Evolutionary conservation across 164 flowering plant species (phyloP), one percentile per base, ranked within the genome.

Genomic region (Macadamia tetraphylla): DNA sequence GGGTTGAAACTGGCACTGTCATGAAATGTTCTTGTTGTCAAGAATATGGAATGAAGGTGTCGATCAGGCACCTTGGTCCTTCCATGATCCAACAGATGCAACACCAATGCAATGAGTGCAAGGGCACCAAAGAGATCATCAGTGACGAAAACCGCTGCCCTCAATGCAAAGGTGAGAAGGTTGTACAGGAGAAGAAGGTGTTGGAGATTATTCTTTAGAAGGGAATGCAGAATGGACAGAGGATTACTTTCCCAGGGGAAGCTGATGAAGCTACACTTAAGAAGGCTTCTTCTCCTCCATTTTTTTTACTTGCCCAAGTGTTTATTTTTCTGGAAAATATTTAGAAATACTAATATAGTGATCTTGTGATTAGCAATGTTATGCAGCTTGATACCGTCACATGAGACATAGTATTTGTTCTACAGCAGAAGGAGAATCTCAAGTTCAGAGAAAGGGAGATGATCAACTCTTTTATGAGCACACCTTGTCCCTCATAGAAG

Each of bases 81-180:
- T n/a, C n/a, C n/a, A n/a, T n/a, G n/a, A n/a, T n/a, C n/a, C 78
- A 75, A 68, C 78, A 75, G 49, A 75, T 75, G 78, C 78, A 75
- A 67, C 78, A 75, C 56, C 71, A 74, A 31, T 75, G 78, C 65
- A 75, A 75, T 59, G 78, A 75, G 10, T 75, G 78, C 64, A 75
- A 64, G 13, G 55, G 55, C 12, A 51, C 55, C 13, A 15, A 15
- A 13, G 55, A 51, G 55, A 51, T 15, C 55, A 51, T 51, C 55
- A 51, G 13, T 15, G 55, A 51, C 55, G 13, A 51, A 15, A 15
- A 51, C 55, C 55, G n/a, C n/a, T n/a, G n/a, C n/a, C n/a, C n/a
- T n/a, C n/a, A n/a, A n/a, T n/a, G n/a, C n/a, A n/a, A n/a, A n/a
- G n/a, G n/a, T n/a, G n/a, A n/a, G n/a, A n/a, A n/a, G n/a, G n/a